A percentile compares a stretch with the other conserved stretches of the same genome.
These are phyloP conservation scores for Cryptococcus sp. DNA, from an alignment of 1,284 basidiomycete species.

Conservation along the genomic window DNA sequence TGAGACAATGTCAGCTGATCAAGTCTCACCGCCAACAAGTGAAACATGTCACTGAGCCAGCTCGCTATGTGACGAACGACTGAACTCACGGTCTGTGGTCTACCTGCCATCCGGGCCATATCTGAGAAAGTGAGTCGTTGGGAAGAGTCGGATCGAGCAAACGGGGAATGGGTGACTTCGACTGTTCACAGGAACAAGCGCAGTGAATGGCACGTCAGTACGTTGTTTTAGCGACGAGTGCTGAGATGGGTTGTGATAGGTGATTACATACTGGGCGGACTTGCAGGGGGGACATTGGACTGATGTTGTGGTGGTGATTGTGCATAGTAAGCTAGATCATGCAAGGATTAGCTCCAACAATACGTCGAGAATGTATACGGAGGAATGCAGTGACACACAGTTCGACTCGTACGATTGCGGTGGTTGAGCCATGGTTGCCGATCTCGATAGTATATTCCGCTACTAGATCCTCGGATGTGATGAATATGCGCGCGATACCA, in stretches of 20 bases:
- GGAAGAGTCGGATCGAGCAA: constrained; percentile 60
- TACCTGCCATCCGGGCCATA: constrained; percentile 62
- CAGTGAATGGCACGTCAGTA: not conserved
- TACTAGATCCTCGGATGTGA: too few species aligned
- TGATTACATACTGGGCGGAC: constrained; percentile 35
- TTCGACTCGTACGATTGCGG: not conserved
- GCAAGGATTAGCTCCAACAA: too few species aligned
- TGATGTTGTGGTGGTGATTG: not conserved
- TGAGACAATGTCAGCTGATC: constrained; percentile 41
- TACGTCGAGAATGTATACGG: too few species aligned
- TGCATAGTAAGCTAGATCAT: too few species aligned
- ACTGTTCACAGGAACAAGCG: constrained; percentile 19
- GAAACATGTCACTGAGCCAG: too few species aligned
- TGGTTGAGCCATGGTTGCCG: too few species aligned
- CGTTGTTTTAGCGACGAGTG: not conserved
- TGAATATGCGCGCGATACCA: too few species aligned
- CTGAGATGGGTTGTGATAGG: not conserved
- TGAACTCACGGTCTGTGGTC: constrained; percentile 76
- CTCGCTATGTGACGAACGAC: not conserved
- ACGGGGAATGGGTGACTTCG: constrained; percentile 63
- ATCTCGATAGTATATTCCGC: too few species aligned
- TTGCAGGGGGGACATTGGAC: constrained; percentile 20
- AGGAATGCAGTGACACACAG: too few species aligned
- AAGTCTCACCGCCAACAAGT: not conserved
- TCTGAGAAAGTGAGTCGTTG: constrained; percentile 65